Conservation (phyloP, 202 grass and related monocot genomes). For the Sporobolus alterniflorus region DNA sequence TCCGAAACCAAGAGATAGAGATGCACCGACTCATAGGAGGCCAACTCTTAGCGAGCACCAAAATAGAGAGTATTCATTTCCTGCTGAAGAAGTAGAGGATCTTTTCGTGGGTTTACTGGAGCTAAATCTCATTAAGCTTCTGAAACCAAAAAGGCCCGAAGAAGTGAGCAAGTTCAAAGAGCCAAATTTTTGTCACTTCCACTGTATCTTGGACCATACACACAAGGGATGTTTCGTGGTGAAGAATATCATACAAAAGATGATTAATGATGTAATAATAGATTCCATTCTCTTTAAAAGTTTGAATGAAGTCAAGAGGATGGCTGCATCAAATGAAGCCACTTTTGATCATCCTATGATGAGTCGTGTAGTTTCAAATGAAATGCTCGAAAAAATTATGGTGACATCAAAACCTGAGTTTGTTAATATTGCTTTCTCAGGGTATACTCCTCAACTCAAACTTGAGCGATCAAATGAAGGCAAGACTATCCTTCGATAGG, state of each 20-base stretch:
- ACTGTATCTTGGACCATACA: background rate
- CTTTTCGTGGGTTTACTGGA: background rate
- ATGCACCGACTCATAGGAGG: background rate
- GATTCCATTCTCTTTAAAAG: background rate
- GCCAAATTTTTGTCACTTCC: background rate
- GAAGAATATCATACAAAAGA: background rate
- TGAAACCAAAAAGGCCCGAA: background rate
- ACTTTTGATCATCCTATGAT: background rate
- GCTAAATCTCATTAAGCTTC: background rate
- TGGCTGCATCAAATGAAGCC: background rate
- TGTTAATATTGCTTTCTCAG: background rate
- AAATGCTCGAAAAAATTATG: background rate
- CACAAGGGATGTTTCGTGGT: background rate
- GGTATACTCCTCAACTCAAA: background rate
- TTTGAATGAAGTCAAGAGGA: constrained; percentile 7
- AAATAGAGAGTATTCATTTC: constrained; percentile 10
- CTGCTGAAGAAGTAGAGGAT: background rate
- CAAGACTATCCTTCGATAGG: no score
- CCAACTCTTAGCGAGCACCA: background rate
- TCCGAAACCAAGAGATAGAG: background rate
- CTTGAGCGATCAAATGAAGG: no score
- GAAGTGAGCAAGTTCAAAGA: background rate
- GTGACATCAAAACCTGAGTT: background rate
- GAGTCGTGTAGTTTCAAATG: background rate
- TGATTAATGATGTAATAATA: background rate